A percentile compares a stretch with the other conserved stretches of the same genome.
Conservation (phyloP, 495 filamentous ascomycete genomes). For the Penicillium paradoxum region DNA sequence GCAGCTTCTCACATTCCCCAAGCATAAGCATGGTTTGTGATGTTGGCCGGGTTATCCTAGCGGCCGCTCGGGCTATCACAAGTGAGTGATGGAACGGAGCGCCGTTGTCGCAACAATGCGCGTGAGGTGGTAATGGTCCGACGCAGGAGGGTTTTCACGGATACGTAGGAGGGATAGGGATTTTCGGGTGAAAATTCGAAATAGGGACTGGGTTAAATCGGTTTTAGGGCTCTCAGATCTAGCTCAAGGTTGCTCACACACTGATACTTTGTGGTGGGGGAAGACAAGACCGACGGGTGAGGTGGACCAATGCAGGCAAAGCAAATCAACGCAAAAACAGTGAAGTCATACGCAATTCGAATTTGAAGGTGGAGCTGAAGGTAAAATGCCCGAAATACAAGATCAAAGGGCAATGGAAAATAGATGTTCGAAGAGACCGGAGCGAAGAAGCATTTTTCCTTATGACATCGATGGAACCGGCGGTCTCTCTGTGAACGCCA, state of each 20-base stretch:
- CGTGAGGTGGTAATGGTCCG: slow-evolving; percentile 7
- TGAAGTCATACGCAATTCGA: slow-evolving; percentile 7
- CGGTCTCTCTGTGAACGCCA: slow-evolving; percentile 22
- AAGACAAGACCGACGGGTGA: slow-evolving; percentile 12
- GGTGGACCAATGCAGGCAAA: slow-evolving; percentile 20
- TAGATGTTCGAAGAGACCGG: not conserved
- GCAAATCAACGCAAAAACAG: slow-evolving; percentile 6
- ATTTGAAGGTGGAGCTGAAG: not conserved
- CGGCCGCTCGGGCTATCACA: slow-evolving; percentile 17
- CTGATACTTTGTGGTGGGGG: slow-evolving; percentile 24
- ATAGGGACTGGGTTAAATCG: not conserved
- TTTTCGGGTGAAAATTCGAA: not conserved
- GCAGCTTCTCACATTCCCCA: slow-evolving; percentile 71
- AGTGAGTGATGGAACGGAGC: slow-evolving; percentile 5
- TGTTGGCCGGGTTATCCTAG: not conserved
- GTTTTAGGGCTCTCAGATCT: not conserved
- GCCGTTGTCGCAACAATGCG: slow-evolving; percentile 19
- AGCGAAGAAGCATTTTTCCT: slow-evolving; percentile 12
- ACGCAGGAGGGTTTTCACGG: not conserved
- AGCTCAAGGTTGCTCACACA: slow-evolving; percentile 1
- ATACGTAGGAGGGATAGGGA: slow-evolving; percentile 4
- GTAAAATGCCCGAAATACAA: not conserved
- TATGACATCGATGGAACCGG: slow-evolving; percentile 32
- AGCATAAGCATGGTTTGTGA: slow-evolving; percentile 42
- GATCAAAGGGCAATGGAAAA: not conserved